Percentiles rank a stretch among this genome's conserved stretches.
Conservation (phyloP, 306 rosid genomes). For the Vachellia collinsii region DNA sequence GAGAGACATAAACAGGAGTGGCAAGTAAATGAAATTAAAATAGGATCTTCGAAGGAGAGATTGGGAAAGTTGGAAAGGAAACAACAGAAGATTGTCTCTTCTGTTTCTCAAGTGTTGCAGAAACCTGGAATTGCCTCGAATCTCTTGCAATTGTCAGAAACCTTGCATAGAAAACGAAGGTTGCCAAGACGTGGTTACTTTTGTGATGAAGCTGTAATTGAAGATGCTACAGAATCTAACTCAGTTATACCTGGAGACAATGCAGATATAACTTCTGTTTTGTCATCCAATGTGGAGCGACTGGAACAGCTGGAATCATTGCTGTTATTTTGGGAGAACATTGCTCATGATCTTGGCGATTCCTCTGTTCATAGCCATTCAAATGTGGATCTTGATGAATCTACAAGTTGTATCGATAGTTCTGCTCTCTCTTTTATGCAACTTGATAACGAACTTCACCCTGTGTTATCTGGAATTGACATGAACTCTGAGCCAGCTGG, state of each 20-base stretch:
- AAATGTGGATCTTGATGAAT: slow-evolving; percentile 59
- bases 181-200: slow-evolving; percentile 48
- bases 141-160: slow-evolving; percentile 52
- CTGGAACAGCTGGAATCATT: slow-evolving; percentile 65
- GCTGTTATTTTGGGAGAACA: slow-evolving; percentile 64
- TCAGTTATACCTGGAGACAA: slow-evolving; percentile 38
- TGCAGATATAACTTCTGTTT: slow-evolving; percentile 29
- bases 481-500: slow-evolving; percentile 64
- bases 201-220: slow-evolving; percentile 45
- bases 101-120: slow-evolving; percentile 56
- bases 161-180: slow-evolving; percentile 63
- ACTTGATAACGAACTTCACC: slow-evolving; percentile 47
- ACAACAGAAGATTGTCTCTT: slow-evolving; percentile 55
- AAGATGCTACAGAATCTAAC: slow-evolving; percentile 50
- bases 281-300: slow-evolving; percentile 43
- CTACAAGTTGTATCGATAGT: slow-evolving; percentile 53
- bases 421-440: slow-evolving; percentile 52
- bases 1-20: slow-evolving; percentile 56
- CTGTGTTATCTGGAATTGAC: slow-evolving; percentile 61
- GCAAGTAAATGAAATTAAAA: slow-evolving; percentile 44
- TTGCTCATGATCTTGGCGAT: slow-evolving; percentile 43
- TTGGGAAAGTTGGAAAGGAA: slow-evolving; percentile 54
- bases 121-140: slow-evolving; percentile 53
- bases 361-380: slow-evolving; percentile 37
- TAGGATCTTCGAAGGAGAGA: slow-evolving; percentile 46